A percentile compares a stretch with the other conserved stretches of the same genome.
Conservation (phyloP, 306 rosid species). For the Ceratonia siliqua region DNA sequence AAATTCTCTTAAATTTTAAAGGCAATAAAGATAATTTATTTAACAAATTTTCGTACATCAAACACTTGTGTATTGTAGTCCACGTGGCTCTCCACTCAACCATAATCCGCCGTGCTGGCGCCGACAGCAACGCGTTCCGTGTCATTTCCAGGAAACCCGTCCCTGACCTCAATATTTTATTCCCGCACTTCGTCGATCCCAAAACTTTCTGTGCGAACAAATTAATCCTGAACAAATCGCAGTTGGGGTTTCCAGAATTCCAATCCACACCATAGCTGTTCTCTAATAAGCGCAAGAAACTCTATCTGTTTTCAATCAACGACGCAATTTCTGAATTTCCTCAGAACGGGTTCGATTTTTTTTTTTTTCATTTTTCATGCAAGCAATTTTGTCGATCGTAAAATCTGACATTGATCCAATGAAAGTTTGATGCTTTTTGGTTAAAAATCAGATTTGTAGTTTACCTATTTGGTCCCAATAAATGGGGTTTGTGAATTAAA, state of each 20-base stretch:
- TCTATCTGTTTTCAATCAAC: neutral
- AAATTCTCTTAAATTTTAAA: too few species aligned
- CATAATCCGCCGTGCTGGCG: neutral
- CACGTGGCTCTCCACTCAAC: neutral
- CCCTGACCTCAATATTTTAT: neutral
- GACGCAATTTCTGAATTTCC: constrained; percentile 21
- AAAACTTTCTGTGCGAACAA: neutral
- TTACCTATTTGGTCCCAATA: constrained; percentile 12
- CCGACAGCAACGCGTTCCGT: constrained; percentile 12
- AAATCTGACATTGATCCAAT: constrained; percentile 22
- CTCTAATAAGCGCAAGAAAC: neutral
- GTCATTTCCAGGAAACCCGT: neutral
- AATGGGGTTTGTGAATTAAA: neutral
- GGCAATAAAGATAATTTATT: too few species aligned
- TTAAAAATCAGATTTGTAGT: constrained; percentile 11
- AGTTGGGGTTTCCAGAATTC: constrained; percentile 21
- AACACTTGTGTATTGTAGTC: too few species aligned
- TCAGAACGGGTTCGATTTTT: constrained; percentile 39
- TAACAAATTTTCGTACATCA: too few species aligned
- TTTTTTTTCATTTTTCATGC: constrained; percentile 6
- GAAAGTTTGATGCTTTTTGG: constrained; percentile 1
- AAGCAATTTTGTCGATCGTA: constrained; percentile 36
- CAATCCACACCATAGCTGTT: neutral
- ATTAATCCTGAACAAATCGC: neutral
- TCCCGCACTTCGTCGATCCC: neutral